A percentile compares a stretch with the other conserved stretches of the same genome.
phyloP scores from a whole-genome alignment of 495 filamentous ascomycete genomes.

The Hypoxylon fuscum region DNA sequence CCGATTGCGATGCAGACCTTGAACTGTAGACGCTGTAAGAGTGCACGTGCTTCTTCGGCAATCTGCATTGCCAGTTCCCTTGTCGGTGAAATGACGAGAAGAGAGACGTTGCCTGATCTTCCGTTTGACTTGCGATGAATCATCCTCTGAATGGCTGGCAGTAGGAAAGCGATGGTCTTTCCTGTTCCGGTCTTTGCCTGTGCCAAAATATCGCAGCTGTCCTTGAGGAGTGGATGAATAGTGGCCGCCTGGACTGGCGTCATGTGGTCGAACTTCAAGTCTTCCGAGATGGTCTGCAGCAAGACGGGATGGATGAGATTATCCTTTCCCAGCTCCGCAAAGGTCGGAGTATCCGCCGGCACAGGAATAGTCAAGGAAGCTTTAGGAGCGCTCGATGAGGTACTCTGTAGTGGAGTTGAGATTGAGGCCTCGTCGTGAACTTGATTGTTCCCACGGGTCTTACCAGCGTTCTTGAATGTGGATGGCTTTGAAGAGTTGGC shows the following conservation, averaged over 20 bases:
- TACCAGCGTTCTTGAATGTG: neutral
- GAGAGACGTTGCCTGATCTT: slow-evolving; percentile 51
- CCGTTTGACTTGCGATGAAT: slow-evolving; percentile 45
- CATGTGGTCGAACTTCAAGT: slow-evolving; percentile 56
- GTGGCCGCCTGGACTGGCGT: slow-evolving; percentile 56
- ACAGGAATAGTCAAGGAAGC: slow-evolving; percentile 10
- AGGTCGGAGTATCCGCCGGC: slow-evolving; percentile 43
- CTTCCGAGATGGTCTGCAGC: slow-evolving; percentile 48
- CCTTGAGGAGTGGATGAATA: slow-evolving; percentile 47
- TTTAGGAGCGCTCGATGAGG: neutral
- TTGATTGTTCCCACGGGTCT: neutral
- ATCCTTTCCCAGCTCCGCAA: slow-evolving; percentile 46
- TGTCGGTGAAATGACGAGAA: slow-evolving; percentile 72
- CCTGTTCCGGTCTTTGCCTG: slow-evolving; percentile 77
- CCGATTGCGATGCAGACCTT: slow-evolving; percentile 49
- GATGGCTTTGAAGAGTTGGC: neutral
- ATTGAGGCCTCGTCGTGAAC: neutral
- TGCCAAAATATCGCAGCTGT: slow-evolving; percentile 52
- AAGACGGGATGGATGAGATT: slow-evolving; percentile 49
- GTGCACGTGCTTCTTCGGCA: slow-evolving; percentile 58
- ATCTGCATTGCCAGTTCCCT: slow-evolving; percentile 74
- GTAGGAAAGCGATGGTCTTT: slow-evolving; percentile 73
- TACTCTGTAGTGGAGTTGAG: neutral
- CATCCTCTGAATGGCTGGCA: slow-evolving; percentile 72
- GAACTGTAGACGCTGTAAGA: slow-evolving; percentile 48